Base-by-base conservation (phyloP, 192 early-diverging fungal genomes). In the Entomortierella parvispora region DNA sequence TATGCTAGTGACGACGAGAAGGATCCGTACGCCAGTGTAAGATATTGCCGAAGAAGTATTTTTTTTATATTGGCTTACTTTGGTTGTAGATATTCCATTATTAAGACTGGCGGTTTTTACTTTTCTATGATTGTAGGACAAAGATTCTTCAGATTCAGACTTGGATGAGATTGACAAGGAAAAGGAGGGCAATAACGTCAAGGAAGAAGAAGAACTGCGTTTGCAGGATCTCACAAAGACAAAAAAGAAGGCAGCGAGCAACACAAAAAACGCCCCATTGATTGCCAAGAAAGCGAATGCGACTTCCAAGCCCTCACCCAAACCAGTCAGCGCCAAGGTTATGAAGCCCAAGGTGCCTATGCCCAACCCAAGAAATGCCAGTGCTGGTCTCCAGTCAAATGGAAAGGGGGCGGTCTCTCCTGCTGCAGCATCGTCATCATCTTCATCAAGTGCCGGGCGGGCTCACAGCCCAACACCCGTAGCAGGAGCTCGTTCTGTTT, bases 1-100 rank as follows among this genome's bases (percentile, higher is more conserved):
- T 89, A 91, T 69, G 91, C 87, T 20, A 88, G 86, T 69, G 86
- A 89, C 34, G 80, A 83, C 29, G 86, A 89, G 25, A 69, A 65
- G 22, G 84, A 86, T 81, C 84, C 85, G 2, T 88, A 90, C 81
- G 83, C 81, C 2, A 81, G 80, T 49, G 83, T 83, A 69, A 84
- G 66, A 52, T 47, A 12, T 20, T 1, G 17, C 28, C 33, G 32
- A 26, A 54, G 7, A 33, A 64, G 18, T 20, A 15, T 40, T 7
- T 20, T 23, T 31, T 25, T 20, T 1, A 22, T 62, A 14, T 32
- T 2, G 9, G 2, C 45, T 0, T 29, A 32, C 17, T 53, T 1
- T n/a, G n/a, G n/a, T n/a, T n/a, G n/a, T n/a, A n/a, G n/a, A 40
- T 44, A 43, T 26, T 15, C 59, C 44, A 46, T 25, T 25, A 20